Conservation (phyloP, 2,329 filamentous ascomycete species). For the Botryotinia calthae region DNA sequence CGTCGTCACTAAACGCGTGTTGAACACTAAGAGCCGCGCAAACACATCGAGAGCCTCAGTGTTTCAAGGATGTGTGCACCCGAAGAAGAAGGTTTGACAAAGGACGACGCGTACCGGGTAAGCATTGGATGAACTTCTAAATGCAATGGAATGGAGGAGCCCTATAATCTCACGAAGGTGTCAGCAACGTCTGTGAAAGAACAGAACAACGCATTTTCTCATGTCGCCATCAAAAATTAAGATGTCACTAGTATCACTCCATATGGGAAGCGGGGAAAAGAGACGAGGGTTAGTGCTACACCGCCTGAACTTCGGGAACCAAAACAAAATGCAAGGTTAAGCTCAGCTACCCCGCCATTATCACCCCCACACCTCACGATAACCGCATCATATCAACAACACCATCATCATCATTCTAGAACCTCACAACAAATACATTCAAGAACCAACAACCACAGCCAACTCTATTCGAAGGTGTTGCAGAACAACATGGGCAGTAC, state of each 20-base stretch:
- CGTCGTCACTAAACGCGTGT: slow-evolving; percentile 17
- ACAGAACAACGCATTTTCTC: not conserved
- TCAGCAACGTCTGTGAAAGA: not conserved
- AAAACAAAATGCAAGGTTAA: not conserved
- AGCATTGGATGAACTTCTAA: not conserved
- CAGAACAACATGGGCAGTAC: slow-evolving; percentile 36
- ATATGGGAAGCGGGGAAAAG: not conserved
- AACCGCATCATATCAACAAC: not conserved
- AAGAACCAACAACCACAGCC: not conserved
- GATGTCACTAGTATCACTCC: not conserved
- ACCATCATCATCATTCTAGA: not conserved
- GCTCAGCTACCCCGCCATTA: not conserved
- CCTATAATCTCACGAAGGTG: not conserved
- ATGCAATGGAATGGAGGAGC: not conserved
- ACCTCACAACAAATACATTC: not conserved
- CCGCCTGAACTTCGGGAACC: not conserved
- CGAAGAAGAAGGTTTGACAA: not conserved
- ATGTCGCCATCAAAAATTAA: not conserved
- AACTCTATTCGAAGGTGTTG: not conserved
- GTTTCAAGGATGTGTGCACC: not conserved
- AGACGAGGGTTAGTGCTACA: not conserved
- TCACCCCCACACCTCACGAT: not conserved
- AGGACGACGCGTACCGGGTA: not conserved
- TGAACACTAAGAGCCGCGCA: not conserved
- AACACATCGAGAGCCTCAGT: not conserved